Base-by-base conservation (phyloP, 805 yeast genomes). In the Metschnikowia koreensis region DNA sequence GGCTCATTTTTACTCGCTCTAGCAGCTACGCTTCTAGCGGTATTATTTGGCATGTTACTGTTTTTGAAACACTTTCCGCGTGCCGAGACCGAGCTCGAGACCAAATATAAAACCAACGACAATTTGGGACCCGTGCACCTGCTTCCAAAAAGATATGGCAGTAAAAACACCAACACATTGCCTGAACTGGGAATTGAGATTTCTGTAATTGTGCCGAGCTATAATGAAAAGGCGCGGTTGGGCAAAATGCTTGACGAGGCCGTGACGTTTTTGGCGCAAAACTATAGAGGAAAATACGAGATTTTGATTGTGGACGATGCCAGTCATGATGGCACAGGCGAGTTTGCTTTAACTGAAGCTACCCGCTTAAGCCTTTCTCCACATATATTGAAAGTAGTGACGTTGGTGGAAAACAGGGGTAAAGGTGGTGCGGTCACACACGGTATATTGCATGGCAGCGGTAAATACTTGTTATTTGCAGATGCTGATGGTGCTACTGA, bases 401-500 rank as follows among this genome's bases (percentile, higher is more conserved):
- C 77, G 58, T 76, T 94, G 55, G 81, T 70, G 26, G 67, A 81
- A 56, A 94, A 94, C 67, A 79, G 99, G 61, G 99, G 99, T 27
- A 93, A 93, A 71, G 79, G 79, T 7, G 97, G 98, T 11, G 99
- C 98, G 0, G 98, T 94, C 0, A 83, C 96, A 15, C 97, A 93
- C 68, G 99, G 99, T 7, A 71, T 94, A 67, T 80, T 85, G 60
- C 83, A 82, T 61, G 73, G 85, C 3, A 74, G 89, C 41, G 99
- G 98, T 11, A 66, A 76, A 51, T 85, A 80, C 60, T 81, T 83
- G 10, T 77, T 94, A 9, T 94, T 94, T 73, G 98, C 97, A 1
- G 99, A 94, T 70, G 99, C 98, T 0, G 99, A 94, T 70, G 98
- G 98, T 34, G 98, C 99, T 5, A 86, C 96, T 27, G 77, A 79